Conservation (phyloP, 139 green algal genomes). For the Chloropicon primus region DNA sequence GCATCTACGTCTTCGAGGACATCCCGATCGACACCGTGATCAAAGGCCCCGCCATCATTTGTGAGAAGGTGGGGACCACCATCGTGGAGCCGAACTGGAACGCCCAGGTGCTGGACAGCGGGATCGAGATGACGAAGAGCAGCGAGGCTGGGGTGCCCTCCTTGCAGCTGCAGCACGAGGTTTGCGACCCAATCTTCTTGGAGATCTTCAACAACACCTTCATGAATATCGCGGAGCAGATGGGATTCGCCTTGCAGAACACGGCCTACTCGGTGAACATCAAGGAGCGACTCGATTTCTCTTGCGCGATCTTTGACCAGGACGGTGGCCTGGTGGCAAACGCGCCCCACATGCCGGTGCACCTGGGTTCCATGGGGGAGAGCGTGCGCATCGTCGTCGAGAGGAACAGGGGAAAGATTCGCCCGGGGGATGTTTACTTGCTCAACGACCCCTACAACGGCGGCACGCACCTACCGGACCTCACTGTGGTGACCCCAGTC, state of each 20-base stretch:
- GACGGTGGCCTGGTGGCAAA: constrained; percentile 90
- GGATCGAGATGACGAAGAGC: background rate
- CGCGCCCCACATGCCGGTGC: constrained; percentile 91
- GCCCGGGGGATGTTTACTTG: constrained; percentile 80
- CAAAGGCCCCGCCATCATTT: background rate
- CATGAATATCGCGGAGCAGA: constrained; percentile 99
- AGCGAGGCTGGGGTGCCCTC: background rate
- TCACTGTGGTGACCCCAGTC: constrained; percentile 96
- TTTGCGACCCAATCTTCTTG: constrained; percentile 79
- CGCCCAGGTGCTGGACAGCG: background rate
- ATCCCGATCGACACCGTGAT: background rate
- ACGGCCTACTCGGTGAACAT: constrained; percentile 93
- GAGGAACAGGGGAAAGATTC: constrained; percentile 23
- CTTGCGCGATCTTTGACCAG: constrained; percentile 77
- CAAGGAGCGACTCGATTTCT: constrained; percentile 97
- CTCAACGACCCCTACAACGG: constrained; percentile 89
- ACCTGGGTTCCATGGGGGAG: constrained; percentile 91
- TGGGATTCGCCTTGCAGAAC: constrained; percentile 87
- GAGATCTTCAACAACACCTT: constrained; percentile 93
- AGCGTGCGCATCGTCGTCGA: constrained; percentile 42
- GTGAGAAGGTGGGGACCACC: background rate
- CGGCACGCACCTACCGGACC: constrained; percentile 91
- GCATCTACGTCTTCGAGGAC: background rate
- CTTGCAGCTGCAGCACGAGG: background rate
- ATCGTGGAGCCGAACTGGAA: background rate